Evolutionary conservation across 306 rosid species (phyloP).

Genomic region (Prunus fruticosa): DNA sequence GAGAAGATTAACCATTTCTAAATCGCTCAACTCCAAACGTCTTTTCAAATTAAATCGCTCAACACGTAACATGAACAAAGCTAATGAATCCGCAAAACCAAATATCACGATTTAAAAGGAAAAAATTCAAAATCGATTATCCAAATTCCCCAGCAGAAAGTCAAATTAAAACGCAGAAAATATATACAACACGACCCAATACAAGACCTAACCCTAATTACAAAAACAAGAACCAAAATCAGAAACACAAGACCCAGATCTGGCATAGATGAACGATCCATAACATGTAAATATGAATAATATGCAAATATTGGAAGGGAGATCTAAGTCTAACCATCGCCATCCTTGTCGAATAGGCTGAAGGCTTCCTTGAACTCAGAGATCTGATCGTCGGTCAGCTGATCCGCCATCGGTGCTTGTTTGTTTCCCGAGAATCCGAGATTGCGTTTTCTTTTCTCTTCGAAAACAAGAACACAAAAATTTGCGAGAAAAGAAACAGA

Average conservation of each 20-base stretch:
- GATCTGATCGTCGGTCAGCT: conserved; percentile 33
- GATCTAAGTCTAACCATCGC: conserved; percentile 20
- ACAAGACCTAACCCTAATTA: not conserved
- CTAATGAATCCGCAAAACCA: not conserved
- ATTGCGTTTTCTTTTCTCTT: not conserved
- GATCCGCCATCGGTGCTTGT: conserved; percentile 21
- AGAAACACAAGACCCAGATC: not conserved
- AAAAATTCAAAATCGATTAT: not conserved
- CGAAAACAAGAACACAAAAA: not conserved
- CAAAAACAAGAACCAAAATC: not conserved
- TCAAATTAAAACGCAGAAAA: not conserved
- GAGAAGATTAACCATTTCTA: not conserved
- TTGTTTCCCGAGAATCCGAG: not conserved
- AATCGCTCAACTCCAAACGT: not conserved
- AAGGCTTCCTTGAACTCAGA: conserved; percentile 35
- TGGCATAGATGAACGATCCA: not conserved
- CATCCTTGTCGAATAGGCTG: conserved; percentile 34
- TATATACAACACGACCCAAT: not conserved
- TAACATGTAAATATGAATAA: not conserved
- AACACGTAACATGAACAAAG: not conserved
- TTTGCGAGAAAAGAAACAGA: not conserved
- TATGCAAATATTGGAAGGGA: not conserved
- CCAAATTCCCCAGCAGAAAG: not conserved
- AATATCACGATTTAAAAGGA: not conserved
- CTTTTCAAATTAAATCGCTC: not conserved